These are phyloP conservation scores for Colletotrichum lindemuthianum DNA, from an alignment of 2,329 filamentous ascomycete species.

Conservation along the genomic window DNA sequence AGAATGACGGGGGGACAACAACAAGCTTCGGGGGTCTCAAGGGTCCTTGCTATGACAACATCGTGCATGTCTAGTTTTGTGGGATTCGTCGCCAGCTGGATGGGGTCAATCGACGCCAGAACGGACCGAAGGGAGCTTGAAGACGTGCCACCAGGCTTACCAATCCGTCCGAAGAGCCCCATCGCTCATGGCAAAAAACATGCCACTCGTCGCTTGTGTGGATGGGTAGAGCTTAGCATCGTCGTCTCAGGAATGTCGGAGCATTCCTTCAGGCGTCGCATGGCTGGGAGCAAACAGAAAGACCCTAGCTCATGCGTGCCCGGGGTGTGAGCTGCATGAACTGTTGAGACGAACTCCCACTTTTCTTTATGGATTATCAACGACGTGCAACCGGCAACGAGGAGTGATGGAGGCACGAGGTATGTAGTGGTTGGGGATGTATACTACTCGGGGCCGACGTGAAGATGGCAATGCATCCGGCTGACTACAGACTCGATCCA, in stretches of 20 bases:
- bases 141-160: constrained; percentile 13
- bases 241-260: constrained; percentile 31
- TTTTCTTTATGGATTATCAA: not conserved
- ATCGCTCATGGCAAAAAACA: not conserved
- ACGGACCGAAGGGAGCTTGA: constrained; percentile 1
- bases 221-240: constrained; percentile 9
- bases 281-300: not conserved
- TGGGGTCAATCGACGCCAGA: not conserved
- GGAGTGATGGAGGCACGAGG: not conserved
- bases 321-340: not conserved
- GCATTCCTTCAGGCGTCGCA: constrained; percentile 1
- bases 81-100: not conserved
- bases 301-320: constrained; percentile 15
- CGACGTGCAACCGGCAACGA: not conserved
- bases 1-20: not conserved
- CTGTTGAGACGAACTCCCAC: constrained; percentile 12
- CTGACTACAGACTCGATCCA: too few species aligned
- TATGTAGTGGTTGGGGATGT: too few species aligned
- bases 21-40: constrained; percentile 17
- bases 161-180: constrained; percentile 14
- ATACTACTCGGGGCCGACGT: too few species aligned
- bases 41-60: constrained; percentile 31
- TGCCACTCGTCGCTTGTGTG: not conserved
- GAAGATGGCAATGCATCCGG: too few species aligned
- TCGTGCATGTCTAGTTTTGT: constrained; percentile 26